phyloP scores from a whole-genome alignment of 2,329 filamentous ascomycete genomes.

The Penicillium glabrum region DNA sequence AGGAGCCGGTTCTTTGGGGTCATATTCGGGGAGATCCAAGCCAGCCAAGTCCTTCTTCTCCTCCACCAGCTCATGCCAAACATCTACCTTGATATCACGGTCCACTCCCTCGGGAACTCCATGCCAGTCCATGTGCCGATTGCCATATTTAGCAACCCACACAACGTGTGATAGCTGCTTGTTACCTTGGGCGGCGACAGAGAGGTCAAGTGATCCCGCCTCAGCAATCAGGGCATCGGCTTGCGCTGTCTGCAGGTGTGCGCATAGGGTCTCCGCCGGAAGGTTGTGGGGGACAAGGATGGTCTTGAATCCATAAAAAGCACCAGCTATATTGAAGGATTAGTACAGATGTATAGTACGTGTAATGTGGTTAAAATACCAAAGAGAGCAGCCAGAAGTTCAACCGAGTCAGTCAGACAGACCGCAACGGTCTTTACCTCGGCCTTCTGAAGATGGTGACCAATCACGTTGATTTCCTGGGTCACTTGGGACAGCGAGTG shows the following conservation, averaged over 20 bases:
- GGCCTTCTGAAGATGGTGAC: slow-evolving; percentile 70
- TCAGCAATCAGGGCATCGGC: slow-evolving; percentile 81
- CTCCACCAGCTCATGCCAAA: slow-evolving; percentile 86
- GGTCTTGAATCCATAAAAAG: slow-evolving; percentile 85
- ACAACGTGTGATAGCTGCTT: slow-evolving; percentile 73
- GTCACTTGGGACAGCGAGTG: slow-evolving; percentile 72
- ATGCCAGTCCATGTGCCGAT: slow-evolving; percentile 92
- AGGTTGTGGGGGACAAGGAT: slow-evolving; percentile 83
- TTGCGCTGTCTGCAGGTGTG: slow-evolving; percentile 69
- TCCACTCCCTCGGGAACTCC: slow-evolving; percentile 77
- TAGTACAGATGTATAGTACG: not conserved
- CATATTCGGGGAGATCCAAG: slow-evolving; percentile 63
- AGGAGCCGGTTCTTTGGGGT: slow-evolving; percentile 52
- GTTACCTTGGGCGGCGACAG: slow-evolving; percentile 67
- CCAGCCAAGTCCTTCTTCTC: slow-evolving; percentile 62
- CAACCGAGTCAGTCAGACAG: slow-evolving; percentile 89
- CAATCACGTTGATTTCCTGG: slow-evolving; percentile 83
- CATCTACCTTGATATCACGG: slow-evolving; percentile 74
- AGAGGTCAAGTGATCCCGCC: slow-evolving; percentile 82
- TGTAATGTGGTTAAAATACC: slow-evolving; percentile 38
- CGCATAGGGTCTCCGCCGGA: slow-evolving; percentile 65
- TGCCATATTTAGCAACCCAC: slow-evolving; percentile 91
- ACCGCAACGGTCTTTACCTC: slow-evolving; percentile 75
- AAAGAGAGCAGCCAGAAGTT: slow-evolving; percentile 79
- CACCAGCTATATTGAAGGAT: slow-evolving; percentile 59